These are phyloP conservation scores for Exidia glandulosa DNA, from an alignment of 768 basidiomycete species.

Conservation along the genomic window DNA sequence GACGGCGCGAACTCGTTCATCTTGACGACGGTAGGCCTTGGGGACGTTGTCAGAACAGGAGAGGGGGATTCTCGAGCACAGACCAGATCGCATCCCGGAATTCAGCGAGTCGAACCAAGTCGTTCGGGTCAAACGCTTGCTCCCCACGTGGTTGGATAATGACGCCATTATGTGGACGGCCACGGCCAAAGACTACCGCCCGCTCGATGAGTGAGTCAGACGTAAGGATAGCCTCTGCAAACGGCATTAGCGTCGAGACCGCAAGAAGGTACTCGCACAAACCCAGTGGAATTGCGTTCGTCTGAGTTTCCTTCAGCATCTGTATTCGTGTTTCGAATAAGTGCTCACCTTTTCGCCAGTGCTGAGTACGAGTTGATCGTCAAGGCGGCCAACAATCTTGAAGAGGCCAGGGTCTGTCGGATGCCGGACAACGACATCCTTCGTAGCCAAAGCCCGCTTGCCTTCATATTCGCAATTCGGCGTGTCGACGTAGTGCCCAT, in stretches of 20 bases:
- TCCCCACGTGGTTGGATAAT: constrained; percentile 28
- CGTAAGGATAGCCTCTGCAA: constrained; percentile 11
- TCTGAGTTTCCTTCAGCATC: constrained; percentile 11
- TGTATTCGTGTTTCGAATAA: background rate
- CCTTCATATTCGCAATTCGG: constrained; percentile 23
- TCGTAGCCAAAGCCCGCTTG: constrained; percentile 24
- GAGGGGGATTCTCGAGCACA: background rate
- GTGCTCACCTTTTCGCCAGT: constrained; percentile 27
- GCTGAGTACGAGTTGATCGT: constrained; percentile 35
- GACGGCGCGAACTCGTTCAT: constrained; percentile 6
- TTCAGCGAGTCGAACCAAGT: constrained; percentile 17
- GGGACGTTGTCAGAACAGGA: constrained; percentile 13
- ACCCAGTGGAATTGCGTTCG: constrained; percentile 24
- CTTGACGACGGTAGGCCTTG: constrained; percentile 27
- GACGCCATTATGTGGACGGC: constrained; percentile 22
- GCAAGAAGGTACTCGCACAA: background rate
- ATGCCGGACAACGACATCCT: constrained; percentile 30
- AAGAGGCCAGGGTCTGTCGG: constrained; percentile 26
- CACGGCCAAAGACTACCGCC: constrained; percentile 15
- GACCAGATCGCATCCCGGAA: constrained; percentile 10
- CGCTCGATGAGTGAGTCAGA: constrained; percentile 5
- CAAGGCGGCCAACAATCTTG: constrained; percentile 30
- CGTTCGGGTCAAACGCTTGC: constrained; percentile 20
- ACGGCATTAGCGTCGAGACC: background rate
- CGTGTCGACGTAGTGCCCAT: constrained; percentile 13